Percentiles rank a stretch among this genome's conserved stretches.
phyloP scores from a whole-genome alignment of 768 basidiomycete genomes.

The Daedaleopsis nitida region DNA sequence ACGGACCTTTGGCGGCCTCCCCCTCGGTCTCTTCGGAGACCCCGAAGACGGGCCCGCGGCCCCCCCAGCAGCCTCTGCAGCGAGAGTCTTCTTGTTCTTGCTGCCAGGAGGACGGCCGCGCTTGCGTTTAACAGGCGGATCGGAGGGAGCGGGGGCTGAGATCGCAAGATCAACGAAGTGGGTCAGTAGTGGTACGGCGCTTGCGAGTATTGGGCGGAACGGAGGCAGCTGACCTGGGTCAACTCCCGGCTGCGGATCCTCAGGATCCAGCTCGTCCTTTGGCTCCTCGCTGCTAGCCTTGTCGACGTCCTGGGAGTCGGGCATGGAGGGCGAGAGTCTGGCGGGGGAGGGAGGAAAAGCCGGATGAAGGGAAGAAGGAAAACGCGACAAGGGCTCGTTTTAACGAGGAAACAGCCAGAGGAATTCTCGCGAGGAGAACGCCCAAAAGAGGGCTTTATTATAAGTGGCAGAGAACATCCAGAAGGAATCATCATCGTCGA shows the following conservation, averaged over 20 bases:
- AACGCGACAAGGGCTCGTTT: slow-evolving; percentile 75
- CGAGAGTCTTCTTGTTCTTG: slow-evolving; percentile 64
- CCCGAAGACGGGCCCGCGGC: slow-evolving; percentile 29
- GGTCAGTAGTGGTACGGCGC: slow-evolving; percentile 22
- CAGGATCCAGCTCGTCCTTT: slow-evolving; percentile 46
- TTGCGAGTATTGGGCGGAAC: slow-evolving; percentile 20
- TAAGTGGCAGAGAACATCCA: slow-evolving; percentile 28
- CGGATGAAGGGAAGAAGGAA: slow-evolving; percentile 44
- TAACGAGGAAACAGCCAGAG: slow-evolving; percentile 74
- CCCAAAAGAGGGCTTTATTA: slow-evolving; percentile 58
- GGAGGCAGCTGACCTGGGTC: slow-evolving; percentile 33
- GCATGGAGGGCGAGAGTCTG: slow-evolving; percentile 46
- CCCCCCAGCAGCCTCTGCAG: slow-evolving; percentile 32
- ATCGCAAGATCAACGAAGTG: slow-evolving; percentile 31
- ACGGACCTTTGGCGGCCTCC: slow-evolving; percentile 54
- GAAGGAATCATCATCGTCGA: slow-evolving; percentile 25
- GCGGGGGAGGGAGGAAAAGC: slow-evolving; percentile 31
- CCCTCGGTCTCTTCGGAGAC: slow-evolving; percentile 46
- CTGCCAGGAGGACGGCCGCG: slow-evolving; percentile 90
- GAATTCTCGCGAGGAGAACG: slow-evolving; percentile 69
- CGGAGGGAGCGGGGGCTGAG: slow-evolving; percentile 16
- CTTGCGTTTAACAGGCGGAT: slow-evolving; percentile 65
- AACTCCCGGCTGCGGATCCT: slow-evolving; percentile 52
- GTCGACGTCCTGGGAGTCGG: slow-evolving; percentile 54
- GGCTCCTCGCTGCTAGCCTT: slow-evolving; percentile 49